A percentile compares a stretch with the other conserved stretches of the same genome.
These are phyloP conservation scores for Furcasterigmium furcatum DNA, from an alignment of 2,329 filamentous ascomycete genomes.

Conservation along the genomic window DNA sequence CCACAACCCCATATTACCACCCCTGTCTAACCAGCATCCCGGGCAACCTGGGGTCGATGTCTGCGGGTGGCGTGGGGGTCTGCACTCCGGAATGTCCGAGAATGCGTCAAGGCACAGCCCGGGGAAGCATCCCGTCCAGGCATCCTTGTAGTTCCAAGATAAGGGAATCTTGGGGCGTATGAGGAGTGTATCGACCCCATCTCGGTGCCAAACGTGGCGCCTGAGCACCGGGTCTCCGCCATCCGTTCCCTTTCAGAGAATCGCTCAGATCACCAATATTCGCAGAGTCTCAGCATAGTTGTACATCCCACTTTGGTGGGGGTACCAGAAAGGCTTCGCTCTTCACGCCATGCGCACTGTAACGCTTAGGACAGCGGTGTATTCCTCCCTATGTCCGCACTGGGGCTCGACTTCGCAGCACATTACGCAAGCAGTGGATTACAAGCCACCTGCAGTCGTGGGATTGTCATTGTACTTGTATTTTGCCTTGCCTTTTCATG, in stretches of 20 bases:
- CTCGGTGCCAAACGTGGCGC: background rate
- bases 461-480: too few relatives aligned
- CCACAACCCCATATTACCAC: background rate
- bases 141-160: background rate
- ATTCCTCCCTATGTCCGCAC: too few relatives aligned
- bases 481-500: too few relatives aligned
- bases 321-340: too few relatives aligned
- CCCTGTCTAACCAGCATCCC: background rate
- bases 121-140: background rate
- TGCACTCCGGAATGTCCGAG: background rate
- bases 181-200: background rate
- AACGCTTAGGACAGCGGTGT: too few relatives aligned
- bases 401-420: too few relatives aligned
- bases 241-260: background rate
- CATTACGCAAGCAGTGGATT: too few relatives aligned
- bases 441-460: too few relatives aligned
- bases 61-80: background rate
- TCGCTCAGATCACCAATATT: background rate
- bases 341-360: too few relatives aligned
- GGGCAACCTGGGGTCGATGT: background rate
- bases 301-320: background rate
- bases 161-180: background rate
- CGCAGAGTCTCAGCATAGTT: background rate
- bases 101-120: background rate
- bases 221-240: background rate